A percentile compares a stretch with the other conserved stretches of the same genome.
Evolutionary conservation across 805 yeast species (phyloP).

Genomic region (Maudiozyma turicensis): DNA sequence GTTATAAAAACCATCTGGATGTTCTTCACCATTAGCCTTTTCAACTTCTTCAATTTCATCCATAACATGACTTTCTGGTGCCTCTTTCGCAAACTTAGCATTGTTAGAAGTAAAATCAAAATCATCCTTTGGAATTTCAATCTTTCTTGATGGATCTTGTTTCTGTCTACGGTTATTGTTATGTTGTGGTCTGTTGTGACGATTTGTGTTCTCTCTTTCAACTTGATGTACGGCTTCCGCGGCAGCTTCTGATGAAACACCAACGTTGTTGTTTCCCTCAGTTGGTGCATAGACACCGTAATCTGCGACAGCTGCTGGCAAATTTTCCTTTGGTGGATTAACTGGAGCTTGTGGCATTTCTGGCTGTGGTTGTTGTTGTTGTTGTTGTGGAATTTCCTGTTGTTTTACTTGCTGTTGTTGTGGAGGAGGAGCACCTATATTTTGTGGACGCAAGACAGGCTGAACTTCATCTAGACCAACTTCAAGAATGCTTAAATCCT

Average conservation of each 20-base stretch:
- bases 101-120: constrained; percentile 71
- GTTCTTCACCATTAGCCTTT: not conserved
- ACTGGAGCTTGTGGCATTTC: too few species aligned
- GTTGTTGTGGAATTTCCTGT: not conserved
- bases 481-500: constrained; percentile 79
- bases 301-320: constrained; percentile 30
- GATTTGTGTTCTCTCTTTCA: not conserved
- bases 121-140: constrained; percentile 43
- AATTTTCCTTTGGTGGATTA: constrained; percentile 10
- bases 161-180: constrained; percentile 2
- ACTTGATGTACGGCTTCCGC: not conserved
- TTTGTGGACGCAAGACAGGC: constrained; percentile 35
- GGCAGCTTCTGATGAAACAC: constrained; percentile 2
- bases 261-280: constrained; percentile 5
- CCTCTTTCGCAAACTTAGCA: constrained; percentile 56
- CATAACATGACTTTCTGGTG: constrained; percentile 14
- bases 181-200: not conserved
- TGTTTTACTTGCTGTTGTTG: not conserved
- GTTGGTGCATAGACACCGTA: constrained; percentile 27
- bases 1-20: constrained; percentile 45
- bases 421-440: not conserved
- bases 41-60: constrained; percentile 1
- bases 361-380: not conserved
- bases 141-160: constrained; percentile 8
- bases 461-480: constrained; percentile 52